Conservation (phyloP, 2,329 filamentous ascomycete genomes). For the Ophiostoma ulmi region DNA sequence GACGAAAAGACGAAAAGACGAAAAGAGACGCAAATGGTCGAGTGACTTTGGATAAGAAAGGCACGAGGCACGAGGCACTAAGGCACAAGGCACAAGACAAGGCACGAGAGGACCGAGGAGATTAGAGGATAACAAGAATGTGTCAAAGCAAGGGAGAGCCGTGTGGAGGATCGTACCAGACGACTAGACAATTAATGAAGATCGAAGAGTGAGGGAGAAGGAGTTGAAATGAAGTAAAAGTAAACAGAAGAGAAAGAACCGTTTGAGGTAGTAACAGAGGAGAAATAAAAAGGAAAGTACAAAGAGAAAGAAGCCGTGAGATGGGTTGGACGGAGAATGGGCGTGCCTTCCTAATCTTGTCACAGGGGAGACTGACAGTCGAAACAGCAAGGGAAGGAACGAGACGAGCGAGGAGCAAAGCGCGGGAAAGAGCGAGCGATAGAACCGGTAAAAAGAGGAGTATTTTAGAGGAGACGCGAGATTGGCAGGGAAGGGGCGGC, state of each 20-base stretch:
- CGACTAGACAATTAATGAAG: background rate
- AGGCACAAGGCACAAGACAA: background rate
- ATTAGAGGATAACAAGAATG: background rate
- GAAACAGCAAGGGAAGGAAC: background rate
- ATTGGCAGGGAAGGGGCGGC: conserved; percentile 7
- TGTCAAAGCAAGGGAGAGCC: conserved; percentile 6
- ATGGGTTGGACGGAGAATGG: background rate
- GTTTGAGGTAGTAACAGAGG: background rate
- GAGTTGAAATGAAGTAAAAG: background rate
- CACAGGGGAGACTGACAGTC: background rate
- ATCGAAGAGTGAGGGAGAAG: background rate
- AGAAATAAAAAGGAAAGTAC: background rate
- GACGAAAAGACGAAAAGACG: background rate
- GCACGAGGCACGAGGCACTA: background rate
- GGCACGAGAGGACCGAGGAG: conserved; percentile 1
- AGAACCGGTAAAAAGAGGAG: background rate
- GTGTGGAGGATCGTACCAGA: conserved; percentile 2
- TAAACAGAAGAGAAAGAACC: background rate
- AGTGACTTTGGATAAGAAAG: conserved; percentile 9
- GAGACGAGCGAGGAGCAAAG: background rate
- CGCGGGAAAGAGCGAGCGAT: background rate
- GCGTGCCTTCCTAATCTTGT: background rate
- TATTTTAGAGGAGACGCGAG: background rate
- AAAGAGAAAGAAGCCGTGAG: conserved; percentile 10
- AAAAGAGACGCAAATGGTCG: background rate